Evolutionary conservation across 441 rosid genomes (phyloP).

Genomic region (Gossypium gossypioides): DNA sequence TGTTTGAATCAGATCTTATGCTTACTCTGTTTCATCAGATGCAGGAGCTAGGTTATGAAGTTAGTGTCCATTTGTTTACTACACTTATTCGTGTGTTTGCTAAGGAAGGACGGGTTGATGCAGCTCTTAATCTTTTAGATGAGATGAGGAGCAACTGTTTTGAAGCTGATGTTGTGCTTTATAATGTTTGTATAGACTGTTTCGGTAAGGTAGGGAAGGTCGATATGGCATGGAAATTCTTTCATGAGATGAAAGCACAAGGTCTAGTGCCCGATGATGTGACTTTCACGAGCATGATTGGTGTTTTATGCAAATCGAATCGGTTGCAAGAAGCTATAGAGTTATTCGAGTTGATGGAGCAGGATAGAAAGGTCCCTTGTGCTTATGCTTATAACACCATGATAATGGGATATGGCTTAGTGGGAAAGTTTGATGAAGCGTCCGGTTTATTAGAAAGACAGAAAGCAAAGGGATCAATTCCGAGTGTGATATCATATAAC

Average conservation of each 20-base stretch:
- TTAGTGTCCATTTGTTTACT: slow-evolving; percentile 67
- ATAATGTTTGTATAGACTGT: slow-evolving; percentile 86
- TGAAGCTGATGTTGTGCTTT: slow-evolving; percentile 73
- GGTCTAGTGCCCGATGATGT: slow-evolving; percentile 61
- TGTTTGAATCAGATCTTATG: slow-evolving; percentile 55
- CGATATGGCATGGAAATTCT: slow-evolving; percentile 94
- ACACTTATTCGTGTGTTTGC: slow-evolving; percentile 73
- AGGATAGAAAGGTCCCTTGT: slow-evolving; percentile 59
- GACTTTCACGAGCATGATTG: slow-evolving; percentile 83
- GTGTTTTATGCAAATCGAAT: slow-evolving; percentile 73
- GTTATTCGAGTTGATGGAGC: slow-evolving; percentile 74
- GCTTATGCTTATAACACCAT: slow-evolving; percentile 83
- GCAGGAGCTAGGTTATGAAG: slow-evolving; percentile 90
- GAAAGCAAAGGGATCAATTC: slow-evolving; percentile 80
- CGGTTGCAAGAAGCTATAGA: slow-evolving; percentile 70
- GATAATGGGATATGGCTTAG: slow-evolving; percentile 91
- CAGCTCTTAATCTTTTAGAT: slow-evolving; percentile 74
- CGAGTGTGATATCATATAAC: slow-evolving; percentile 74
- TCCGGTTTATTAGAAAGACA: slow-evolving; percentile 71
- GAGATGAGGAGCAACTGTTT: slow-evolving; percentile 76
- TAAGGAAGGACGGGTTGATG: slow-evolving; percentile 63
- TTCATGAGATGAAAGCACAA: slow-evolving; percentile 69
- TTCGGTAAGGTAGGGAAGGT: slow-evolving; percentile 85
- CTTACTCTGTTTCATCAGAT: slow-evolving; percentile 70
- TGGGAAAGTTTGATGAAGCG: slow-evolving; percentile 76